Percentiles rank a stretch among this genome's conserved stretches.
These are phyloP conservation scores for Amylostereum areolatum DNA, from an alignment of 1,284 basidiomycete species.

Conservation along the genomic window DNA sequence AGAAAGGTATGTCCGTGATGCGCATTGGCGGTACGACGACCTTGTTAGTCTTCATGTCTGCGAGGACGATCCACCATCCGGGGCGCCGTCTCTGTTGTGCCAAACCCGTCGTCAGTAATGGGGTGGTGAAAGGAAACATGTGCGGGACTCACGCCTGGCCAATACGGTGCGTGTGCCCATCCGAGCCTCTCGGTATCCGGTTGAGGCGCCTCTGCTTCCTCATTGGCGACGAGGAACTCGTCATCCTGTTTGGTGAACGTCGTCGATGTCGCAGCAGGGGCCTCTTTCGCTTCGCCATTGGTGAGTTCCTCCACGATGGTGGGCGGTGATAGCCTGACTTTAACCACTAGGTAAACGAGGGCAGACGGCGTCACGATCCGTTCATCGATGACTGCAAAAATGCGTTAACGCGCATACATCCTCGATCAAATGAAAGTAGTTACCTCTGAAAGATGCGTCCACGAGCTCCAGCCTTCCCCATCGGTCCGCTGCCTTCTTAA, in stretches of 20 bases:
- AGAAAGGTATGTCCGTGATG: constrained; percentile 76
- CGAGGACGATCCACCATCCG: constrained; percentile 88
- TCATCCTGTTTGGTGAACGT: constrained; percentile 57
- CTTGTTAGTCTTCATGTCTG: constrained; percentile 86
- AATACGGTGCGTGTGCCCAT: constrained; percentile 87
- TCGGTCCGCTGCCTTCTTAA: constrained; percentile 62
- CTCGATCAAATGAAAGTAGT: constrained; percentile 13
- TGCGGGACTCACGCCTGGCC: constrained; percentile 73
- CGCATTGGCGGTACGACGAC: constrained; percentile 89
- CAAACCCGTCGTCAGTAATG: constrained; percentile 1
- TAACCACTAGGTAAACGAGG: constrained; percentile 85
- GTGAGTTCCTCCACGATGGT: constrained; percentile 33
- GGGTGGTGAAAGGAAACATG: background rate
- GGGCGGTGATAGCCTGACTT: constrained; percentile 66
- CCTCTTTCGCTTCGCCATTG: constrained; percentile 45
- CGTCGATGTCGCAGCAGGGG: constrained; percentile 27
- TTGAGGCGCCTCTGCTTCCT: constrained; percentile 56
- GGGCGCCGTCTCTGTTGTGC: constrained; percentile 71
- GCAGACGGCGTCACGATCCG: constrained; percentile 83
- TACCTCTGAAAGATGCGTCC: constrained; percentile 85
- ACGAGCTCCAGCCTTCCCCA: constrained; percentile 84
- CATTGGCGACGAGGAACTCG: constrained; percentile 59
- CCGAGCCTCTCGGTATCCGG: constrained; percentile 37
- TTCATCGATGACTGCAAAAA: constrained; percentile 85
- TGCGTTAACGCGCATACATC: constrained; percentile 1